phyloP scores from a whole-genome alignment of 2,329 filamentous ascomycete genomes.

The Thelonectria olida region DNA sequence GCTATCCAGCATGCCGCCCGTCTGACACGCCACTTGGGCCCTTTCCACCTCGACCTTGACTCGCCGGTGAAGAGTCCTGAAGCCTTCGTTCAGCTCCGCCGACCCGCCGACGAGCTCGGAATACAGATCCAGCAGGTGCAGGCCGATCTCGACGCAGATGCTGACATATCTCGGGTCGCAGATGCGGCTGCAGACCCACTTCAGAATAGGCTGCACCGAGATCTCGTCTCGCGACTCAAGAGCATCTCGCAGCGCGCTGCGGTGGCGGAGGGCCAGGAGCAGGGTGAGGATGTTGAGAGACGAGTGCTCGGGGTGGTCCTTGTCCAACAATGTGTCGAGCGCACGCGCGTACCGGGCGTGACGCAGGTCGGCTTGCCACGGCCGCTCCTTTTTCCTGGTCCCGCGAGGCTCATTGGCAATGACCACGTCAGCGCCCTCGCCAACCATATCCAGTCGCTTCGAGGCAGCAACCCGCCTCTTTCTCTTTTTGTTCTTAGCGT shows the following conservation, averaged over 20 bases:
- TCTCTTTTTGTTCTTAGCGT: conserved; percentile 75
- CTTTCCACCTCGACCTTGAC: conserved; percentile 83
- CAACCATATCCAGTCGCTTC: conserved; percentile 77
- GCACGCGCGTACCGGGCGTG: conserved; percentile 80
- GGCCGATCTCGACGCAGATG: conserved; percentile 83
- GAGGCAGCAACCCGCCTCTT: conserved; percentile 62
- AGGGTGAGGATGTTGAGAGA: conserved; percentile 76
- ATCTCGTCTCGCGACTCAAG: conserved; percentile 83
- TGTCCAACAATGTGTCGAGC: conserved; percentile 79
- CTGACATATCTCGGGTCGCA: conserved; percentile 83
- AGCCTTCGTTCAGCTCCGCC: conserved; percentile 74
- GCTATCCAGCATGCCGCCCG: conserved; percentile 86
- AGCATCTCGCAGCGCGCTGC: conserved; percentile 83
- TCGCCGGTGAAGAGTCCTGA: conserved; percentile 73
- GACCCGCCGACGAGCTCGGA: conserved; percentile 80
- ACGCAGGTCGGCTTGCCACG: conserved; percentile 85
- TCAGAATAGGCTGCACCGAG: conserved; percentile 81
- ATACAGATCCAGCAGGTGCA: conserved; percentile 88
- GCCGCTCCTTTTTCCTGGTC: conserved; percentile 68
- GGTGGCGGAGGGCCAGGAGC: conserved; percentile 85
- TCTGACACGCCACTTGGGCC: conserved; percentile 83
- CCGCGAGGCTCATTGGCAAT: conserved; percentile 74
- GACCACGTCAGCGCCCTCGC: conserved; percentile 87
- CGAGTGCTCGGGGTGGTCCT: conserved; percentile 60
- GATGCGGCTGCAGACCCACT: conserved; percentile 84